A percentile compares a stretch with the other conserved stretches of the same genome.
phyloP scores from a whole-genome alignment of 2,329 filamentous ascomycete genomes.

The Lecanoromycetidae sp. region DNA sequence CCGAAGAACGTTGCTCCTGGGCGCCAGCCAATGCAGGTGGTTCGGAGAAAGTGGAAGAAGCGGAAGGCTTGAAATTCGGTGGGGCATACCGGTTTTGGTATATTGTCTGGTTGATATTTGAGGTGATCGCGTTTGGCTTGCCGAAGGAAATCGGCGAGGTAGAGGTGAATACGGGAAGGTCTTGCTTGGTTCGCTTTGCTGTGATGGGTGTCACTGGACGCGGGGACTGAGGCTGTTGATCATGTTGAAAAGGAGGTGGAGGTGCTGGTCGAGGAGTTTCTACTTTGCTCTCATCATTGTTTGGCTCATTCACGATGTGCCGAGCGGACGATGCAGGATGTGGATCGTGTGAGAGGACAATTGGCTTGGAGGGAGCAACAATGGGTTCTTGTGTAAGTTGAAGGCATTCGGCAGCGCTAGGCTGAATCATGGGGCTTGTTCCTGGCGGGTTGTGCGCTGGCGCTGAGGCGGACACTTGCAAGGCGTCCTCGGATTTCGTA shows the following conservation, averaged over 20 bases:
- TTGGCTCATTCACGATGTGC: not conserved
- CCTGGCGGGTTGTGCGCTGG: not conserved
- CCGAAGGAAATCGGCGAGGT: constrained; percentile 34
- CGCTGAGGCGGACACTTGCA: not conserved
- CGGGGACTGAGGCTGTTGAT: not conserved
- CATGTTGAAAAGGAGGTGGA: not conserved
- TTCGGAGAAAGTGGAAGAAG: not conserved
- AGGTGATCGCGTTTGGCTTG: constrained; percentile 15
- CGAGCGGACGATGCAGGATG: not conserved
- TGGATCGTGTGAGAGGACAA: not conserved
- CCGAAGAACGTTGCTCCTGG: not conserved
- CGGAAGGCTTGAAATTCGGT: not conserved
- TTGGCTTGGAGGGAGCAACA: not conserved
- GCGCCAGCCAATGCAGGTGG: not conserved
- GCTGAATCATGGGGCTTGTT: too few species aligned
- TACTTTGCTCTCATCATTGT: not conserved
- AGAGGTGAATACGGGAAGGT: constrained; percentile 39
- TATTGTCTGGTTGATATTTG: not conserved
- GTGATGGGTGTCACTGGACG: constrained; percentile 22
- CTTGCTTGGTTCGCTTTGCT: constrained; percentile 28
- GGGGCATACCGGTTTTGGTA: not conserved
- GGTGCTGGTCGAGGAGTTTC: not conserved
- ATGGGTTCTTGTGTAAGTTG: not conserved
- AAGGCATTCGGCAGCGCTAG: not conserved
- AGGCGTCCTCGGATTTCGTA: not conserved